Base-by-base conservation (phyloP, 148 eudicot species). In the Rhododendron molle region DNA sequence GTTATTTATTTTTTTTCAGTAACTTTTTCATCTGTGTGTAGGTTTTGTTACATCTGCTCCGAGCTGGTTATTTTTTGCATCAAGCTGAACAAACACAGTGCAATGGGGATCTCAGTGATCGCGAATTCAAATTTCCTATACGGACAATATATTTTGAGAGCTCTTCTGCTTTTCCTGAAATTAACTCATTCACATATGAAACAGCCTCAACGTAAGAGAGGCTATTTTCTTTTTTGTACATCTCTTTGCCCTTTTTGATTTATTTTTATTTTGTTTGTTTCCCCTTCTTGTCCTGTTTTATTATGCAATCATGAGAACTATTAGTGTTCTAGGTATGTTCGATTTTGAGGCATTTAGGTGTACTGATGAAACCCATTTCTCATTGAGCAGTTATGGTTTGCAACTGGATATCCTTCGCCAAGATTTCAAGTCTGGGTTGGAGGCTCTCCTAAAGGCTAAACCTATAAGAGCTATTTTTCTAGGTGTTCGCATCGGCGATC, bases 401-500 rank as follows among this genome's bases (percentile, higher is more conserved):
- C 94, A 92, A 88, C 79, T 95, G 89, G 98, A 97, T 88, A 93
- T 93, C 89, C 89, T 95, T 92, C 93, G 98, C 86, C 92, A 89
- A 82, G 99, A 97, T 93, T 95, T 97, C 89, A 97, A 95, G 88
- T 94, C 98, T 83, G 99, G 98, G 73, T 88, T 97, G 88, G 99
- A 92, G 86, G 94, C 88, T 85, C 93, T 97, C 46, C 87, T 95
- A 85, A 97, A 92, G 93, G 89, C 90, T 58, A 93, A 89, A 26
- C 96, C 95, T 69, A 93, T 94, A 54, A 93, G 94, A 92, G 98
- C 98, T 88, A 95, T 97, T 88, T 95, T 97, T 90, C 93, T 95
- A 38, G 98, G 99, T 84, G 99, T 97, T 23, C 93, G 98, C 83
- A 95, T 94, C 82, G 99, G 99, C 71, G 98, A 97, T 88, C 99